These are phyloP conservation scores for Candida gorgasii DNA, from an alignment of 805 yeast genomes.

Conservation along the genomic window DNA sequence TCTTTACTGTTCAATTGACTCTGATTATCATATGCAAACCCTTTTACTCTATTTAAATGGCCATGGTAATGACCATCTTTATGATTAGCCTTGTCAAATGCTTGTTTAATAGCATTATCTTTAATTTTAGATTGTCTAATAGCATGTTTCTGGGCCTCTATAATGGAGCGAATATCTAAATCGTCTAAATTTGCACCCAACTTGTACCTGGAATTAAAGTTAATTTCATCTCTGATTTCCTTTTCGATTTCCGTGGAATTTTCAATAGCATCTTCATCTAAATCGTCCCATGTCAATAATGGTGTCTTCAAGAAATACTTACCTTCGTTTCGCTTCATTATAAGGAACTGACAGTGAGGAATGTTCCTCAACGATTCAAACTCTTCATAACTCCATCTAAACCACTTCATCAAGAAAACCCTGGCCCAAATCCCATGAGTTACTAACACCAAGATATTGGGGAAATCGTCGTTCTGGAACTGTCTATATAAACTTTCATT, in stretches of 20 bases:
- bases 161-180: slow-evolving; percentile 37
- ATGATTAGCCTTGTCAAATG: slow-evolving; percentile 26
- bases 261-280: slow-evolving; percentile 43
- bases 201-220: slow-evolving; percentile 37
- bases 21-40: slow-evolving; percentile 27
- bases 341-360: slow-evolving; percentile 79
- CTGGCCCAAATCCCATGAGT: slow-evolving; percentile 95
- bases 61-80: slow-evolving; percentile 7
- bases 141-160: slow-evolving; percentile 39
- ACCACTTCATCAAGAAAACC: slow-evolving; percentile 93
- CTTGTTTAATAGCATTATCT: slow-evolving; percentile 42
- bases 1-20: slow-evolving; percentile 25
- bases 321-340: slow-evolving; percentile 63
- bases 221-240: slow-evolving; percentile 38
- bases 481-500: slow-evolving; percentile 85
- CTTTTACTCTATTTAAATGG: slow-evolving; percentile 4
- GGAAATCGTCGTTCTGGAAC: slow-evolving; percentile 67
- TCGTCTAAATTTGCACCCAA: slow-evolving; percentile 31
- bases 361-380: slow-evolving; percentile 82
- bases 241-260: slow-evolving; percentile 36
- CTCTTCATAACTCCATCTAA: slow-evolving; percentile 86
- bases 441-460: slow-evolving; percentile 80
- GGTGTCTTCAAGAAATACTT: slow-evolving; percentile 61
- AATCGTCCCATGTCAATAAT: slow-evolving; percentile 71
- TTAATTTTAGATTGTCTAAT: slow-evolving; percentile 41